Base-by-base conservation (phyloP, 768 basidiomycete species). In the Arthromyces matolae region DNA sequence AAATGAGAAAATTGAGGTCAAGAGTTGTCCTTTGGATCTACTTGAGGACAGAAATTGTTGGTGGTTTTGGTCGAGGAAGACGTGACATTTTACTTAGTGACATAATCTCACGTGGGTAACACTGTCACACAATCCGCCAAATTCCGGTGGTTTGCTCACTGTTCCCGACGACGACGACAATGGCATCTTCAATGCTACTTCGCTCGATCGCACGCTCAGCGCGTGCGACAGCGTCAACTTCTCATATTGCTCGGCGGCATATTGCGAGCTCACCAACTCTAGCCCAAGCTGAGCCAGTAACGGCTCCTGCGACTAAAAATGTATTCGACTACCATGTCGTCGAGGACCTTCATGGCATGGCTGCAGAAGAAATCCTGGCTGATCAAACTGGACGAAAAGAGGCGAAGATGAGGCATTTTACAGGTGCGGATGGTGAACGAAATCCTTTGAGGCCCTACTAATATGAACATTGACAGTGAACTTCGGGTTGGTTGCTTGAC, bases 361-460 rank as follows among this genome's bases (percentile, higher is more conserved):
- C 77, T 50, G 88, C 91, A 1, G 69, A 81, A 8, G 85, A 95
- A 49, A 87, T 96, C 59, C 66, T 98, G 49, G 73, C 78, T 39
- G 92, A 93, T 64, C 81, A 0, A 79, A 79, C 10, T 72, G 78
- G 19, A 13, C 74, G 82, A 47, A 80, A 79, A 41, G 93, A 93
- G 54, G 71, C 86, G 12, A 85, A 86, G 62, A 79, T 96, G 77
- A 78, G 90, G 64, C 95, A 97, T 72, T 97, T 95, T 62, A 97
- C 93, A 45, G 92, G 89, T 92, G 60, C 52, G 77, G 71, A 32
- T 32, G 32, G 38, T 31, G 38, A 16, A 13, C 9, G 23, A 10
- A 13, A 45, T 13, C 6, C 19, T 14, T 41, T 32, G 4, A 32
- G 35, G 9, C 28, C 14, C 20, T 43, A 22, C 32, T 45, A 42